phyloP scores from a whole-genome alignment of 108 stramenopile genomes.

The Conticribra guillardii region DNA sequence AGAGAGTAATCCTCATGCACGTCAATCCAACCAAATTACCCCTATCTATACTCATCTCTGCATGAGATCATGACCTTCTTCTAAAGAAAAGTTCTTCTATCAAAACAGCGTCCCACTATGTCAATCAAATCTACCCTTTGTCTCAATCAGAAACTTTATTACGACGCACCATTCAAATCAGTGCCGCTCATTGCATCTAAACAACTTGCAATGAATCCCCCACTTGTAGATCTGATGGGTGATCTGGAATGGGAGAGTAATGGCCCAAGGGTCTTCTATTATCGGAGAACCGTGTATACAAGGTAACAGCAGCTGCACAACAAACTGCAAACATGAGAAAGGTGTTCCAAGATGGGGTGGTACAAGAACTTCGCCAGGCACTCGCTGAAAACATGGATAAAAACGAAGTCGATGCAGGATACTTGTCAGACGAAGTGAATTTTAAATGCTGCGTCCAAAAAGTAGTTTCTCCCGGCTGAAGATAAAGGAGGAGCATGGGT shows the following conservation, averaged over 20 bases:
- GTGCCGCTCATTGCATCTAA: too few relatives aligned
- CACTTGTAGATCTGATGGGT: conserved; percentile 15
- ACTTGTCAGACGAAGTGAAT: conserved; percentile 32
- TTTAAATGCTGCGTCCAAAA: conserved; percentile 78
- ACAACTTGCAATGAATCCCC: too few relatives aligned
- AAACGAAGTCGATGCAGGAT: conserved; percentile 12
- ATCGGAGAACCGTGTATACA: conserved; percentile 9
- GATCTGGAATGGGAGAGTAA: conserved; percentile 26
- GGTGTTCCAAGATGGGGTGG: conserved; percentile 1
- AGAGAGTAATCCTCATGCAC: too few relatives aligned
- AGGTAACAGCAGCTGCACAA: conserved; percentile 14
- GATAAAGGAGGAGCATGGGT: conserved; percentile 69
- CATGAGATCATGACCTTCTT: too few relatives aligned
- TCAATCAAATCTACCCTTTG: too few relatives aligned
- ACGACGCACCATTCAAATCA: too few relatives aligned
- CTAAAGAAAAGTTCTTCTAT: too few relatives aligned
- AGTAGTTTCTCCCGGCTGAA: conserved; percentile 64
- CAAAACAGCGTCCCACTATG: too few relatives aligned
- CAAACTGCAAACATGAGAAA: conserved; percentile 15
- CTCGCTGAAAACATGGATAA: conserved; percentile 21
- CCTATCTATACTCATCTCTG: too few relatives aligned
- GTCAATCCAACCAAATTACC: too few relatives aligned
- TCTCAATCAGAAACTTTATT: too few relatives aligned
- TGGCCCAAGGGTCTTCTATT: conserved; percentile 21
- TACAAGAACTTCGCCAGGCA: conserved; percentile 6